Evolutionary conservation across 2,329 filamentous ascomycete genomes (phyloP).

Genomic region (Exophiala sideris): DNA sequence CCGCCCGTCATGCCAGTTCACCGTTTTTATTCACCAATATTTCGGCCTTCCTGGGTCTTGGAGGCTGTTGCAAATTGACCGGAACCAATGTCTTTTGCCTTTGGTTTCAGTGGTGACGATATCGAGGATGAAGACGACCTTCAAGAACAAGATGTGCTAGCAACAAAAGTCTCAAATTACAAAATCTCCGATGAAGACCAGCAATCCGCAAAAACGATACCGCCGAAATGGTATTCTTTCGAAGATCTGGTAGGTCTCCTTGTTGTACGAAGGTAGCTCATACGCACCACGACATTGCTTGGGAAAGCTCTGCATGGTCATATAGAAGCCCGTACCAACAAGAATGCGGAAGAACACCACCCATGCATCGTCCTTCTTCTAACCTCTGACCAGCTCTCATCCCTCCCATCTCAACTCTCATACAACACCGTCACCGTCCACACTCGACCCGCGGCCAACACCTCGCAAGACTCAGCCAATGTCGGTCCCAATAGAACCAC

Average conservation of each 20-base stretch:
- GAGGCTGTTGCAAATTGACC: too few species aligned
- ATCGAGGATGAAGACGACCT: conserved; percentile 47
- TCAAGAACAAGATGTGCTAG: conserved; percentile 8
- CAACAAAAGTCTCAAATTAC: conserved; percentile 8
- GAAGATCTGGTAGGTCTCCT: conserved; percentile 46
- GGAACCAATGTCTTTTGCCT: conserved; percentile 45
- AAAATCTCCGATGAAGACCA: conserved; percentile 10
- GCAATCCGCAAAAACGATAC: conserved; percentile 27
- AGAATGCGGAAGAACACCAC: neutral
- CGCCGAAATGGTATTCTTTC: conserved; percentile 43
- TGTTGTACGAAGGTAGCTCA: neutral
- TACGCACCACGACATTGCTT: neutral
- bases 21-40: too few species aligned
- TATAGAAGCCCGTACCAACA: neutral
- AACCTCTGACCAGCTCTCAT: conserved; percentile 10
- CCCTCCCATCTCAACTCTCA: conserved; percentile 54
- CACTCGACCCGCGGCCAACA: conserved; percentile 31
- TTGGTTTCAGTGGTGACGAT: conserved; percentile 59
- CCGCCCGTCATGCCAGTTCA: too few species aligned
- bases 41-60: too few species aligned
- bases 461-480: conserved; percentile 3
- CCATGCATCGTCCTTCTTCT: conserved; percentile 5
- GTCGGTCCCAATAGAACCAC: neutral
- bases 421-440: conserved; percentile 50
- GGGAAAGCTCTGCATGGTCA: too few species aligned